These are phyloP conservation scores for Paramecium octaurelia DNA, from an alignment of 73 alveolate species.

Conservation along the genomic window DNA sequence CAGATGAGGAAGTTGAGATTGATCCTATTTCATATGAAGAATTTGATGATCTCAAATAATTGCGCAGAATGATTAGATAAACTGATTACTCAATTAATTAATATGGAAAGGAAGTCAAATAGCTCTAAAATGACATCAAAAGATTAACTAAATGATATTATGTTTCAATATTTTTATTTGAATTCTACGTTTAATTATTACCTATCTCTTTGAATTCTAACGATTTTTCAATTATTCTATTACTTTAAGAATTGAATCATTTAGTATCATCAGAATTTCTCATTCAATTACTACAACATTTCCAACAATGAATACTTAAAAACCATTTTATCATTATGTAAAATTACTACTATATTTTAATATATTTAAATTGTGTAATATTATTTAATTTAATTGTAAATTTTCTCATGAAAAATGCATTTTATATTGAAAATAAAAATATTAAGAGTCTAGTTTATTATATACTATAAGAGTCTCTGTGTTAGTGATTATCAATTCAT, in stretches of 20 bases:
- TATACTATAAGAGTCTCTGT: background rate
- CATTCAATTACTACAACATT: background rate
- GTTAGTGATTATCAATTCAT: background rate
- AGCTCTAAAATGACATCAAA: background rate
- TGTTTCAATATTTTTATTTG: background rate
- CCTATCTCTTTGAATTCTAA: background rate
- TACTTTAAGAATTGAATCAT: too few species aligned
- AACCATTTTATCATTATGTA: background rate
- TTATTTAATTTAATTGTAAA: background rate
- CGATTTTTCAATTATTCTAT: background rate
- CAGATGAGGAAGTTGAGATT: background rate
- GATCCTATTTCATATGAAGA: background rate
- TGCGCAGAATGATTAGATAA: background rate
- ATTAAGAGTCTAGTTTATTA: background rate
- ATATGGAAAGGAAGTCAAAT: background rate
- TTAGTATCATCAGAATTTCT: background rate
- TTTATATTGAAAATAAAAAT: background rate
- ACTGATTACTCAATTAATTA: background rate
- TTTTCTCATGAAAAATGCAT: background rate
- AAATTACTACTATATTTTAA: background rate
- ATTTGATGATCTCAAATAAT: background rate
- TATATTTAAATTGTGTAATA: background rate
- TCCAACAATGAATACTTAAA: background rate
- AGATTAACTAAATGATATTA: background rate
- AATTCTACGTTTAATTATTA: background rate